These are phyloP conservation scores for Fusarium virguliforme DNA, from an alignment of 2,329 filamentous ascomycete species.

Conservation along the genomic window DNA sequence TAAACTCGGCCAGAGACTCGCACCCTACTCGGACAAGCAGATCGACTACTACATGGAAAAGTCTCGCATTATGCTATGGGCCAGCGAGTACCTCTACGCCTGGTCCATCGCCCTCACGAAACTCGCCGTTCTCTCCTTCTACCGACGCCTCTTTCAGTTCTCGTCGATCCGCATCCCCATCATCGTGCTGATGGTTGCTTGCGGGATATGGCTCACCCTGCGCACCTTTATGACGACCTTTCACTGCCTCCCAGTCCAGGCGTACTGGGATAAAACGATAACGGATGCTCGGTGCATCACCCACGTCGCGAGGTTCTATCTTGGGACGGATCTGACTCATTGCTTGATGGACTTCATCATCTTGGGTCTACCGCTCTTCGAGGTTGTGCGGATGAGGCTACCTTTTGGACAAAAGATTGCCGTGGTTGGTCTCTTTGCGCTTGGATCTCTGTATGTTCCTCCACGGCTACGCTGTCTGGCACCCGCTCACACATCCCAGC, in stretches of 20 bases:
- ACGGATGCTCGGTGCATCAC: conserved; percentile 21
- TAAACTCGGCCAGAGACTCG: conserved; percentile 37
- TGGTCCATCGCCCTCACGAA: conserved; percentile 52
- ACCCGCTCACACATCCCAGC: conserved; percentile 6
- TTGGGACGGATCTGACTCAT: conserved; percentile 38
- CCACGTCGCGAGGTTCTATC: conserved; percentile 28
- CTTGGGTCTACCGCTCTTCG: conserved; percentile 28
- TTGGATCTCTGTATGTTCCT: conserved; percentile 30
- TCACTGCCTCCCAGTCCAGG: conserved; percentile 39
- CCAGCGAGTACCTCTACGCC: conserved; percentile 44
- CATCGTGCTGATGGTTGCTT: conserved; percentile 44
- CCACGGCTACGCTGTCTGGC: rapidly evolving
- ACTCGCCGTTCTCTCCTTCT: conserved; percentile 51
- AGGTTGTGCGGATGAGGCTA: conserved; percentile 33
- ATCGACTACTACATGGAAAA: conserved; percentile 36
- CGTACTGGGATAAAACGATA: conserved; percentile 39
- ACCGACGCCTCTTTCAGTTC: conserved; percentile 51
- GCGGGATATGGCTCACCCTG: conserved; percentile 50
- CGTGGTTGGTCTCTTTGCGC: conserved; percentile 33
- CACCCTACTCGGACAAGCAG: conserved; percentile 12
- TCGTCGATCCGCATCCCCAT: conserved; percentile 51
- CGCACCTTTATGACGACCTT: conserved; percentile 43
- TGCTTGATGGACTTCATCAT: conserved; percentile 40
- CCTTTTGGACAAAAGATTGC: conserved; percentile 37
- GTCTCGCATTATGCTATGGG: conserved; percentile 35